Conservation (phyloP, 805 yeast genomes). For the Vanderwaltozyma tropicalis region DNA sequence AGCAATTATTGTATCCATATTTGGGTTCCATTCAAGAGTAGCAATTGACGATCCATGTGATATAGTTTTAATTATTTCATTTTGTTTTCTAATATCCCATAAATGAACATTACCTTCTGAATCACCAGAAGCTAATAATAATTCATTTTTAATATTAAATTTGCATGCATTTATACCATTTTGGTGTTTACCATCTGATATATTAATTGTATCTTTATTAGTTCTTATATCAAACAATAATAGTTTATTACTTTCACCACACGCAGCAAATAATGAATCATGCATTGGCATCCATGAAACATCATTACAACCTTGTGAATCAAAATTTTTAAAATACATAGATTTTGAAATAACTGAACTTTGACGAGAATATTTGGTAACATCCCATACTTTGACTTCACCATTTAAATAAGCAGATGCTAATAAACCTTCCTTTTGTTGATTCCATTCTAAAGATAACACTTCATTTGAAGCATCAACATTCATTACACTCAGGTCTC, state of each 20-base stretch:
- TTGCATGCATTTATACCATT: slow-evolving; percentile 47
- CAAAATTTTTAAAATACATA: slow-evolving; percentile 13
- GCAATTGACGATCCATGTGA: slow-evolving; percentile 46
- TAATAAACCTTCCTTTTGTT: slow-evolving; percentile 45
- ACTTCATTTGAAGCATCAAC: slow-evolving; percentile 38
- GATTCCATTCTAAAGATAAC: slow-evolving; percentile 70
- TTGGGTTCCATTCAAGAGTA: slow-evolving; percentile 64
- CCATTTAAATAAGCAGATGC: slow-evolving; percentile 59
- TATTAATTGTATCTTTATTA: background rate
- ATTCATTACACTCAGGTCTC: background rate
- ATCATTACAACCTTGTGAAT: slow-evolving; percentile 53
- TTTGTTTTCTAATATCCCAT: slow-evolving; percentile 54
- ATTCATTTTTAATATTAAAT: slow-evolving; percentile 46
- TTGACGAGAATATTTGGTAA: slow-evolving; percentile 32
- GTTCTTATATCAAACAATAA: slow-evolving; percentile 46
- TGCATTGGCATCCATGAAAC: slow-evolving; percentile 59
- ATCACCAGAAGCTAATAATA: slow-evolving; percentile 59
- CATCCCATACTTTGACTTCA: slow-evolving; percentile 55
- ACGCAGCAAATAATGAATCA: slow-evolving; percentile 49
- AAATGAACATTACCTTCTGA: slow-evolving; percentile 43
- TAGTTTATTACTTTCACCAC: slow-evolving; percentile 51
- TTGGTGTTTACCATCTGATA: slow-evolving; percentile 3
- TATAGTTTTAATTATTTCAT: slow-evolving; percentile 23
- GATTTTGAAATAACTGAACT: slow-evolving; percentile 22
- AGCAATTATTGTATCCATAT: slow-evolving; percentile 43